Percentiles rank a stretch among this genome's conserved stretches.
These are phyloP conservation scores for Chromosphaera perkinsii DNA, from an alignment of 208 protist genomes.

Conservation along the genomic window DNA sequence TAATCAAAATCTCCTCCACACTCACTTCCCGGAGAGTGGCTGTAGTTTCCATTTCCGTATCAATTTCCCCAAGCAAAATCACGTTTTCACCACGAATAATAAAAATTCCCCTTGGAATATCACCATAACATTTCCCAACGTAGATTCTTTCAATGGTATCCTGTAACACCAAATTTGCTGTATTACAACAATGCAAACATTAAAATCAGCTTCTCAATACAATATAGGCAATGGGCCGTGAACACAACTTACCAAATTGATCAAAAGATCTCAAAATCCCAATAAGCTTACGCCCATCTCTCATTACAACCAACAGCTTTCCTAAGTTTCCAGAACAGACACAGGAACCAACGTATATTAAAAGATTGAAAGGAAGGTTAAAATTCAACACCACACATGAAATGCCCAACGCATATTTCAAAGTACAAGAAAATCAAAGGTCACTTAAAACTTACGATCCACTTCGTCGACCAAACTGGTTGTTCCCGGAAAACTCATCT, in stretches of 20 bases:
- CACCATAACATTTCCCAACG: slow-evolving; percentile 39
- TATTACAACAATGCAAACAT: neutral
- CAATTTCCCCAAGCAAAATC: slow-evolving; percentile 46
- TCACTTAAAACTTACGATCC: no score
- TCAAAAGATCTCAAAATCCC: slow-evolving; percentile 56
- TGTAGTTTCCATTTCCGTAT: no score
- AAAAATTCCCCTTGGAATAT: slow-evolving; percentile 49
- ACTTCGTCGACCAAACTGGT: no score
- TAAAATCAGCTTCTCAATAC: neutral
- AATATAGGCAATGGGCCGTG: neutral
- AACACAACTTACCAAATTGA: slow-evolving; percentile 49
- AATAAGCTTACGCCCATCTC: slow-evolving; percentile 55
- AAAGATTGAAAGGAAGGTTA: no score
- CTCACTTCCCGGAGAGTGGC: no score
- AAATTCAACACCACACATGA: no score
- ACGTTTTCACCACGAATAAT: slow-evolving; percentile 55
- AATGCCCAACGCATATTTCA: no score
- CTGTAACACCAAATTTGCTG: slow-evolving; percentile 56
- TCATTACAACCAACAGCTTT: slow-evolving; percentile 46
- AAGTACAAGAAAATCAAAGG: no score
- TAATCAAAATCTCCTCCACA: no score
- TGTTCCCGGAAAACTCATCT: no score
- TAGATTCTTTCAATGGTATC: slow-evolving; percentile 49
- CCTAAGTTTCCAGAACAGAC: no score
- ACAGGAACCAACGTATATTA: no score